phyloP scores from a whole-genome alignment of 768 basidiomycete species.

The Lyophyllum atratum region DNA sequence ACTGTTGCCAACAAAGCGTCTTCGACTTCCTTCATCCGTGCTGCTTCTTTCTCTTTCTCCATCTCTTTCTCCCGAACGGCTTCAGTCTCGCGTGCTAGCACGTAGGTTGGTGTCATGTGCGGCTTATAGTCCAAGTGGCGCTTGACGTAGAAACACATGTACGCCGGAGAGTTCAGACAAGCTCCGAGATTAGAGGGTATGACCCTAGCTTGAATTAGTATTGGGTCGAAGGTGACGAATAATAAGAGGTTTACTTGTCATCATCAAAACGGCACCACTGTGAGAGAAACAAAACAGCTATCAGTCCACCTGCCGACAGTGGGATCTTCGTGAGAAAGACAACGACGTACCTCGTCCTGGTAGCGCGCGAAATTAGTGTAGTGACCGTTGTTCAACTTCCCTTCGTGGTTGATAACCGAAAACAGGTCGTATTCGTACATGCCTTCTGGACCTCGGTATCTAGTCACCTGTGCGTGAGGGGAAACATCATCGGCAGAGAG shows the following conservation, averaged over 20 bases:
- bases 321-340: background rate
- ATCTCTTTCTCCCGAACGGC: conserved; percentile 58
- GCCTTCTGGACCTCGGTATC: conserved; percentile 56
- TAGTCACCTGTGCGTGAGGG: conserved; percentile 18
- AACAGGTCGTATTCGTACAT: conserved; percentile 92
- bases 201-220: conserved; percentile 48
- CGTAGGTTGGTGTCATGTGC: conserved; percentile 66
- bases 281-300: conserved; percentile 3
- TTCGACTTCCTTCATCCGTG: conserved; percentile 62
- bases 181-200: conserved; percentile 66
- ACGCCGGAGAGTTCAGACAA: conserved; percentile 74
- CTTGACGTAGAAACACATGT: conserved; percentile 97
- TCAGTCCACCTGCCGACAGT: background rate
- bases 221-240: conserved; percentile 2
- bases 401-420: conserved; percentile 93
- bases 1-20: conserved; percentile 62
- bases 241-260: conserved; percentile 62
- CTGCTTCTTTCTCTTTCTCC: conserved; percentile 47
- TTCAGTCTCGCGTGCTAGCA: conserved; percentile 65
- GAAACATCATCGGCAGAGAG: background rate
- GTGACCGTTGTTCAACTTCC: conserved; percentile 92
- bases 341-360: conserved; percentile 71
- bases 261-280: conserved; percentile 97
- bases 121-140: conserved; percentile 85
- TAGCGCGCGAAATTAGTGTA: conserved; percentile 88